phyloP scores from a whole-genome alignment of 2,329 filamentous ascomycete species.

The Cytospora paraplurivora region DNA sequence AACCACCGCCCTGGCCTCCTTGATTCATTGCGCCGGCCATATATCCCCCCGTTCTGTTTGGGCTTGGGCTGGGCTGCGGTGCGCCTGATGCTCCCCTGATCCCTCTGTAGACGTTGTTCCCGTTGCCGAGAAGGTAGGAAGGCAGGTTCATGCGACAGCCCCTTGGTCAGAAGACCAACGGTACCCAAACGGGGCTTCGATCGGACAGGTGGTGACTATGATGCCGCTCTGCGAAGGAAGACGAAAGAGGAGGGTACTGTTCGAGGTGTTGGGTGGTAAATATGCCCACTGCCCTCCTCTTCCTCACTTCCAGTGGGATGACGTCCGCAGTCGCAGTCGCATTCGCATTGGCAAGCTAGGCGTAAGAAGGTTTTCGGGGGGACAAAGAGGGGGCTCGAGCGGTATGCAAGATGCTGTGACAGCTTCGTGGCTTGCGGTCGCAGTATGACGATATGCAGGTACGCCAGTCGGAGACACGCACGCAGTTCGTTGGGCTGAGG shows the following conservation, averaged over 20 bases:
- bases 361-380: background rate
- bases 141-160: slow-evolving; percentile 14
- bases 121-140: slow-evolving; percentile 9
- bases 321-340: slow-evolving; percentile 16
- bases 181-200: background rate
- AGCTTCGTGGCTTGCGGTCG: slow-evolving; percentile 14
- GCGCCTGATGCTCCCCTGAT: slow-evolving; percentile 21
- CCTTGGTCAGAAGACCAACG: slow-evolving; percentile 21
- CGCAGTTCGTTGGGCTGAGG: slow-evolving; percentile 9
- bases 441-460: slow-evolving; percentile 23
- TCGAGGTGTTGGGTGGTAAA: background rate
- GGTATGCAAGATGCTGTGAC: slow-evolving; percentile 21
- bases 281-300: slow-evolving; percentile 13
- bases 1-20: slow-evolving; percentile 25
- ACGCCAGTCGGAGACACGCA: slow-evolving; percentile 14
- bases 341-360: slow-evolving; percentile 7
- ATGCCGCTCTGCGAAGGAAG: background rate
- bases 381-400: background rate
- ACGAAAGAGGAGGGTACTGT: background rate
- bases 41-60: slow-evolving; percentile 7
- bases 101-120: slow-evolving; percentile 6
- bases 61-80: slow-evolving; percentile 16
- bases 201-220: background rate
- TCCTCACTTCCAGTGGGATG: slow-evolving; percentile 21
- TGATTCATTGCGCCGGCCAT: slow-evolving; percentile 29